Evolutionary conservation across 257 asterid species (phyloP).

Genomic region (Eustoma russellianum): DNA sequence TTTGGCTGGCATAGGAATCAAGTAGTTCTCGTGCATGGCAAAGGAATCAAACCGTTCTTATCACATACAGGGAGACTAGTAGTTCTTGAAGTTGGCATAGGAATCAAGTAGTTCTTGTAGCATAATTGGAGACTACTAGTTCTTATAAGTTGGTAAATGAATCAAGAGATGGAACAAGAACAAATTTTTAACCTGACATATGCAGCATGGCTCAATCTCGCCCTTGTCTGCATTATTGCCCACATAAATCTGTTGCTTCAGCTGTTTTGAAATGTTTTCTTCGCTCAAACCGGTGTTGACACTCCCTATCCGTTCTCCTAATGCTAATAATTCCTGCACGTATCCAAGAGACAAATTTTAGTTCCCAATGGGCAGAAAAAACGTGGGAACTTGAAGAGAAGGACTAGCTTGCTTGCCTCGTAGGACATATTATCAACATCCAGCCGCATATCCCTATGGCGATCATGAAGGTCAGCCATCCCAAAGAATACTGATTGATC

Average conservation of each 20-base stretch:
- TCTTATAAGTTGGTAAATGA: too few species aligned
- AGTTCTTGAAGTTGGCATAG: too few species aligned
- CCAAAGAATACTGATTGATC: conserved; percentile 36
- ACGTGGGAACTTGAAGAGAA: neutral
- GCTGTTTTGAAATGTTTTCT: conserved; percentile 22
- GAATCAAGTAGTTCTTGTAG: too few species aligned
- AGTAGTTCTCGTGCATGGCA: too few species aligned
- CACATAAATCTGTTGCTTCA: conserved; percentile 24
- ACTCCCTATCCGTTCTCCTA: conserved; percentile 41
- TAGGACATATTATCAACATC: conserved; percentile 49
- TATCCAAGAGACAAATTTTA: neutral
- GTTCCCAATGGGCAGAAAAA: too few species aligned
- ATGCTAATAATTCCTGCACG: conserved; percentile 31
- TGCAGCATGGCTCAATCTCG: conserved; percentile 35
- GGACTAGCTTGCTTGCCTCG: conserved; percentile 18
- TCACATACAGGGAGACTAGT: too few species aligned
- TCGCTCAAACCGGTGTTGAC: conserved; percentile 34
- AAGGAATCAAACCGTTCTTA: too few species aligned
- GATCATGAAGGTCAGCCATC: conserved; percentile 31
- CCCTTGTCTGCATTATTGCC: conserved; percentile 12
- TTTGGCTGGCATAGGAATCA: too few species aligned
- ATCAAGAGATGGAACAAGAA: too few species aligned
- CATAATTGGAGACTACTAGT: too few species aligned
- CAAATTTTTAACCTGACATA: conserved; percentile 30
- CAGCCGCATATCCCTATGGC: conserved; percentile 47